Base-by-base conservation (phyloP, 805 yeast genomes). In the Pichia manshurica region DNA sequence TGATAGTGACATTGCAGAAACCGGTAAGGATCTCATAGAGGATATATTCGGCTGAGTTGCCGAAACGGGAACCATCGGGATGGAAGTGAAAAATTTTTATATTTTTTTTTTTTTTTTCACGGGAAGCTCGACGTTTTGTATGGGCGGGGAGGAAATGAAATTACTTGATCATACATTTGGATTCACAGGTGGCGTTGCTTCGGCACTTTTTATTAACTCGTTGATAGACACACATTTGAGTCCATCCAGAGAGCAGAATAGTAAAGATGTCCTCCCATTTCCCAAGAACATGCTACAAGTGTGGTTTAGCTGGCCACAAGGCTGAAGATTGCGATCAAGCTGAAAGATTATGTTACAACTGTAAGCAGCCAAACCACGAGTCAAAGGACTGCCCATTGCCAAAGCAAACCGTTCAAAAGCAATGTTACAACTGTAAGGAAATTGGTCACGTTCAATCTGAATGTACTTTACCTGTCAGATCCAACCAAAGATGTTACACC, bases 401-500 rank as follows among this genome's bases (percentile, higher is more conserved):
- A 64, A 86, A 83, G 69, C 89, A 88, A 68, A 78, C 85, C 56
- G 80, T 81, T 58, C 79, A 79, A 67, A 89, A 89, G 70, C 89
- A 89, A 68, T 89, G 97, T 70, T 89, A 85, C 82, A 84, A 84
- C 68, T 89, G 97, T 72, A 93, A 93, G 61, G 86, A 84, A 66
- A 77, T 84, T 49, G 96, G 96, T 48, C 97, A 89, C 64, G 82
- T 89, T 59, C 87, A 84, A 68, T 71, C 84, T 44, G 96, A 89
- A 65, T 89, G 97, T 72, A 78, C 84, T 29, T 74, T 75, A 56
- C 78, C 77, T 63, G 74, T 71, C 60, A 74, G 62, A 48, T 51
- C 55, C 28, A 81, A 82, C 51, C 68, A 82, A 56, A 84, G 86
- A 66, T 87, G 96, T 71, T 87, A 81, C 83, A 78, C 75, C 73